A percentile compares a stretch with the other conserved stretches of the same genome.
Conservation (phyloP, 2,329 filamentous ascomycete genomes). For the Ceratocystis cacaofunesta region DNA sequence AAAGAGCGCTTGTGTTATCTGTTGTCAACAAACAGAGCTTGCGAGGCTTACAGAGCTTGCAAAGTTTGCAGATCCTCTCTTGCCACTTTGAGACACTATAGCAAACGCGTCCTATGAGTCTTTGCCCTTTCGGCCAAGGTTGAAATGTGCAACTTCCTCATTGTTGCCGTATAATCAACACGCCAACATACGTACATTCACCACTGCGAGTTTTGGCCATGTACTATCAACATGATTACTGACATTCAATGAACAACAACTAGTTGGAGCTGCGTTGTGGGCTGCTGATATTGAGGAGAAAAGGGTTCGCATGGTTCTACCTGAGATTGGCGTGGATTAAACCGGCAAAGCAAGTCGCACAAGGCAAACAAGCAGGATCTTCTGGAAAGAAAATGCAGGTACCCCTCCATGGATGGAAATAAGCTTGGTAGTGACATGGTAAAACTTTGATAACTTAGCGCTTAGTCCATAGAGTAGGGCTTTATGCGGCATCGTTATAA, state of each 20-base stretch:
- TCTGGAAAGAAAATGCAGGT: neutral
- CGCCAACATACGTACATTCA: slow-evolving; percentile 10
- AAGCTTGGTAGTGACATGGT: neutral
- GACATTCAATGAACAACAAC: neutral
- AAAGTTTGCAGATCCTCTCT: neutral
- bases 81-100: neutral
- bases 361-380: neutral
- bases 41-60: neutral
- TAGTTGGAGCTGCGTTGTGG: slow-evolving; percentile 86
- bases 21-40: slow-evolving; percentile 20
- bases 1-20: neutral
- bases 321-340: neutral
- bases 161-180: neutral
- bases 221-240: neutral
- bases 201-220: neutral
- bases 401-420: neutral
- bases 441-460: neutral
- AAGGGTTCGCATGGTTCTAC: slow-evolving; percentile 29
- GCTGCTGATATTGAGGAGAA: slow-evolving; percentile 66
- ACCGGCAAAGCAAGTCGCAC: neutral
- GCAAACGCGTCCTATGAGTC: neutral
- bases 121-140: neutral
- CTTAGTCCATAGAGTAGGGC: neutral
- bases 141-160: neutral
- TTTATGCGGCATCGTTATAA: neutral